Conservation (phyloP, 176 grass and related monocot genomes). For the bread wheat (Triticum aestivum) region DNA sequence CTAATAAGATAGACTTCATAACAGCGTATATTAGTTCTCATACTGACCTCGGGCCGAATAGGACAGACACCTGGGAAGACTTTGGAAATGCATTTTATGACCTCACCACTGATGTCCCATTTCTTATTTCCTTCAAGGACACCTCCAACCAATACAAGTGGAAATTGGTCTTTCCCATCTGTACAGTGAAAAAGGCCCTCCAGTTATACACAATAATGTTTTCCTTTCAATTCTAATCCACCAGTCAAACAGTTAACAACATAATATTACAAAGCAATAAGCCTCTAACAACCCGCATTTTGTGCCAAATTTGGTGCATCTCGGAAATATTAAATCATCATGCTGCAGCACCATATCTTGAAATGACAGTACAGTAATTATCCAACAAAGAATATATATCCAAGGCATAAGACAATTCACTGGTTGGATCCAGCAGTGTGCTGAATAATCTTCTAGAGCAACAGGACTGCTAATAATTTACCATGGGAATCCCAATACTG, state of each 20-base stretch:
- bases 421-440: neutral
- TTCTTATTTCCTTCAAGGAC: slow-evolving; percentile 90
- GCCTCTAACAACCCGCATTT: neutral
- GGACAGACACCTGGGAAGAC: slow-evolving; percentile 65
- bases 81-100: slow-evolving; percentile 76
- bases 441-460: neutral
- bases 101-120: slow-evolving; percentile 87
- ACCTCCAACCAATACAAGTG: slow-evolving; percentile 96
- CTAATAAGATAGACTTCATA: slow-evolving; percentile 19
- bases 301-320: neutral
- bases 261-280: slow-evolving; percentile 1
- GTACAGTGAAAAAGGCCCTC: slow-evolving; percentile 35
- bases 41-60: slow-evolving; percentile 76
- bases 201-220: neutral
- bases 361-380: neutral
- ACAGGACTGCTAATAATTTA: neutral
- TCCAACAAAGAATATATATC: slow-evolving; percentile 7
- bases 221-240: neutral
- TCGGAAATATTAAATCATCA: neutral
- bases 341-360: neutral
- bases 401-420: neutral
- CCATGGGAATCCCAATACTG: neutral
- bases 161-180: slow-evolving; percentile 86
- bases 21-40: slow-evolving; percentile 5
- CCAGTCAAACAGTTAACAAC: slow-evolving; percentile 1